Conservation (phyloP, 75 land plant species). For the Isoetes taiwanensis region DNA sequence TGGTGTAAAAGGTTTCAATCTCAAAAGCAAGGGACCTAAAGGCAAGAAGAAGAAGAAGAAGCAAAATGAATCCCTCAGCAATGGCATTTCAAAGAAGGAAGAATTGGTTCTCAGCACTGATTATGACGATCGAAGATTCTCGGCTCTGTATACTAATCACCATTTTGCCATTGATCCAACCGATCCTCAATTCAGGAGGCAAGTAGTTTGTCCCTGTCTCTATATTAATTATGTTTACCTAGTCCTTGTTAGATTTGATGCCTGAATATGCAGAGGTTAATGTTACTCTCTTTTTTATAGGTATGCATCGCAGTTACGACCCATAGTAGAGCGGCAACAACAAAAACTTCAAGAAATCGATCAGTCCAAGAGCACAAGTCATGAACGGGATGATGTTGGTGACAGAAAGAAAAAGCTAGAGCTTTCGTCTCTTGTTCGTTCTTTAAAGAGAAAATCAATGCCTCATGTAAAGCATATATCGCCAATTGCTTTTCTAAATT, state of each 20-base stretch:
- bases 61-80: not conserved
- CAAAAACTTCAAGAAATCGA: constrained; percentile 14
- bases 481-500: no score
- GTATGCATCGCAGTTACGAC: constrained; percentile 48
- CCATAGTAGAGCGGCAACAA: constrained; percentile 30
- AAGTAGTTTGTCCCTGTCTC: not conserved
- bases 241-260: not conserved
- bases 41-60: constrained; percentile 42
- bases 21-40: constrained; percentile 53
- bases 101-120: constrained; percentile 50
- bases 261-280: not conserved
- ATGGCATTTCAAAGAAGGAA: constrained; percentile 11
- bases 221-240: not conserved
- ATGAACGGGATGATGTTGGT: constrained; percentile 12
- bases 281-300: constrained; percentile 16
- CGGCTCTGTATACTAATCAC: constrained; percentile 44
- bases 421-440: constrained; percentile 38
- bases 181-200: constrained; percentile 69
- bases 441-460: constrained; percentile 64
- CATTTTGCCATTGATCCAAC: constrained; percentile 82
- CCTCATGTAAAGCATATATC: no score
- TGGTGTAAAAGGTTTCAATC: constrained; percentile 18
- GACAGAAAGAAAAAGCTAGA: constrained; percentile 40
- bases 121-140: constrained; percentile 61
- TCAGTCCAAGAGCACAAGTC: constrained; percentile 1